phyloP scores from a whole-genome alignment of 768 basidiomycete species.

The Suillus alpinus region DNA sequence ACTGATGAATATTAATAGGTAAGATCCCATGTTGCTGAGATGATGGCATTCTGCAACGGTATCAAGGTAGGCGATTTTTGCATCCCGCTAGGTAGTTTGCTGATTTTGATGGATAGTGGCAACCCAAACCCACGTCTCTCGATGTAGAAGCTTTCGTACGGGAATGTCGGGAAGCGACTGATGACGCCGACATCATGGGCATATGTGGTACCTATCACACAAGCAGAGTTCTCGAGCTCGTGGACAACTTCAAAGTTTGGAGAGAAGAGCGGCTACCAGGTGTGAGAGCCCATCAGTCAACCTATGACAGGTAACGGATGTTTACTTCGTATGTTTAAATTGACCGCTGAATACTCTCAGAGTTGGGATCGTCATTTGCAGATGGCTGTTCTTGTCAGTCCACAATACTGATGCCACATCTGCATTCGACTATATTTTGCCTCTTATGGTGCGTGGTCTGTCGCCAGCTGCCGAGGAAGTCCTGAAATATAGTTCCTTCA shows the following conservation, averaged over 20 bases:
- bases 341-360: slow-evolving; percentile 28
- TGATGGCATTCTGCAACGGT: slow-evolving; percentile 68
- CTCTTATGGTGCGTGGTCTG: slow-evolving; percentile 59
- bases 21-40: slow-evolving; percentile 71
- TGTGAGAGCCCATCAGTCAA: slow-evolving; percentile 77
- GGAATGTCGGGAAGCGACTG: slow-evolving; percentile 56
- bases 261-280: slow-evolving; percentile 69
- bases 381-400: slow-evolving; percentile 72
- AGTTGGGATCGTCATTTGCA: slow-evolving; percentile 65
- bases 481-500: slow-evolving; percentile 24
- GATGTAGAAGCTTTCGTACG: slow-evolving; percentile 60
- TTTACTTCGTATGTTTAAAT: neutral
- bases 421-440: slow-evolving; percentile 78
- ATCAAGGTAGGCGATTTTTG: slow-evolving; percentile 50
- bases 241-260: slow-evolving; percentile 66
- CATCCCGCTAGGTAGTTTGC: neutral
- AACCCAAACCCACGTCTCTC: slow-evolving; percentile 59
- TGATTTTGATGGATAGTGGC: slow-evolving; percentile 44
- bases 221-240: slow-evolving; percentile 56
- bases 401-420: slow-evolving; percentile 77
- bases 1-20: slow-evolving; percentile 41
- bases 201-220: slow-evolving; percentile 64
- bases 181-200: slow-evolving; percentile 72
- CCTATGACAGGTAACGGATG: slow-evolving; percentile 67
- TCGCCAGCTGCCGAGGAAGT: neutral